Conservation (phyloP, 129 eudicot species). For the Gnaphalium uliginosum region DNA sequence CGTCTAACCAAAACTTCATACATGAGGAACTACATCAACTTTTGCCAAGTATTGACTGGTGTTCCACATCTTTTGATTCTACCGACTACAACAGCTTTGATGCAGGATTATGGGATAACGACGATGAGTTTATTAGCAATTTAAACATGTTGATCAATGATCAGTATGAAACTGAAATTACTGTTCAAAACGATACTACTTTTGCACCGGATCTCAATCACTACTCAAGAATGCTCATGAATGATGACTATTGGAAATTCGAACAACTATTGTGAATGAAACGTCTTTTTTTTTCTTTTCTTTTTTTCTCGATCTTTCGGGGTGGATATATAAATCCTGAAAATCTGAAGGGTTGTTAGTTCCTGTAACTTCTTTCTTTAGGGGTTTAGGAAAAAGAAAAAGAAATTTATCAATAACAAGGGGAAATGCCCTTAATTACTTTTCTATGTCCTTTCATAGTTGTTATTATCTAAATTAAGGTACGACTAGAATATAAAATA, state of each 20-base stretch:
- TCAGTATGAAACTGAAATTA: slow-evolving; percentile 27
- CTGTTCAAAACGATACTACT: slow-evolving; percentile 12
- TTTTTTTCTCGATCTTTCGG: slow-evolving; percentile 18
- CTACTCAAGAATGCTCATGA: slow-evolving; percentile 39
- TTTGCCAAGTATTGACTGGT: slow-evolving; percentile 48
- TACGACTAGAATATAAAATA: not conserved
- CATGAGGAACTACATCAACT: slow-evolving; percentile 34
- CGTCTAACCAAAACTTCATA: slow-evolving; percentile 7
- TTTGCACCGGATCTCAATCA: slow-evolving; percentile 23
- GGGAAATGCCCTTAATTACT: not conserved
- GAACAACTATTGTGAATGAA: slow-evolving; percentile 43
- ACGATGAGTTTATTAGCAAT: slow-evolving; percentile 42
- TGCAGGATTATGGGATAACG: slow-evolving; percentile 52
- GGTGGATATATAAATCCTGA: slow-evolving; percentile 26
- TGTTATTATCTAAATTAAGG: not conserved
- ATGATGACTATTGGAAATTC: slow-evolving; percentile 43
- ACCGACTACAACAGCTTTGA: slow-evolving; percentile 29
- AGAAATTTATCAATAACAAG: slow-evolving; percentile 16
- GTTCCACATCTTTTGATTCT: slow-evolving; percentile 16
- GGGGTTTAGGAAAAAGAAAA: slow-evolving; percentile 14
- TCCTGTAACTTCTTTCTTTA: slow-evolving; percentile 19
- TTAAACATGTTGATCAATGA: slow-evolving; percentile 51
- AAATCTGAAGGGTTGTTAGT: slow-evolving; percentile 21
- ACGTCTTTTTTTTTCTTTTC: slow-evolving; percentile 9
- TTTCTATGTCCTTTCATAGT: not conserved